Evolutionary conservation across 495 filamentous ascomycete species (phyloP), one percentile per base, ranked within the genome.

Genomic region (Tuber microsphaerosporum): DNA sequence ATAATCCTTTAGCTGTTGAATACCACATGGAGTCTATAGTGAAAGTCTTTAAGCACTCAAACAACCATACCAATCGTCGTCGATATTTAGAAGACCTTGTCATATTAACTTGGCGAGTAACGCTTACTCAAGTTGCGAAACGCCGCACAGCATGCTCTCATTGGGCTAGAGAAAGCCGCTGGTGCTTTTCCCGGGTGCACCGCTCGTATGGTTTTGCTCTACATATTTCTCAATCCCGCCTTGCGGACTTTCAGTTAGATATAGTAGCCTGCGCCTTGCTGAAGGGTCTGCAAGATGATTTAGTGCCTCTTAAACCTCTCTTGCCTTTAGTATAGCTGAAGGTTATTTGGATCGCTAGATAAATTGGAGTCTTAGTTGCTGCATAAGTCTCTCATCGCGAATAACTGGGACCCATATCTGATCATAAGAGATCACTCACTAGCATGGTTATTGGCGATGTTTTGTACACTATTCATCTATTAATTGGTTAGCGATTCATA

Each of bases 401-500:
- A 65, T 10, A 65, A 16, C 56, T 12, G 14, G 56, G 14, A 17
- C 26, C 12, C 26, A 16, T 16, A 31, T 4, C 0, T 26, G 56
- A 34, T 65, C 56, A 65, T 14, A 34, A 34, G 56, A 31, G 56
- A 65, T 65, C 56, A 65, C 56, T 65, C 56, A 65, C 48, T 65
- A 31, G 12, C 4, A 65, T 31, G 56, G 34, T 34, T 65, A 65
- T 65, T 34, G 26, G 26, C 7, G 26, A 7, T 5, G 56, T 34
- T 34, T 34, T 65, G 56, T 17, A 34, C 56, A 65, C 56, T 31
- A 65, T 65, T 34, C 56, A 34, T 3, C 26, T 65, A 65, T 65
- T 65, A 65, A 65, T 65, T 34, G 26, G 56, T 65, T 65, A 34
- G 56, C 26, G 26, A 65, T 65, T 34, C 14, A 34, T 34, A 65